phyloP scores from a whole-genome alignment of 768 basidiomycete species.

The Mycena capillaripes region DNA sequence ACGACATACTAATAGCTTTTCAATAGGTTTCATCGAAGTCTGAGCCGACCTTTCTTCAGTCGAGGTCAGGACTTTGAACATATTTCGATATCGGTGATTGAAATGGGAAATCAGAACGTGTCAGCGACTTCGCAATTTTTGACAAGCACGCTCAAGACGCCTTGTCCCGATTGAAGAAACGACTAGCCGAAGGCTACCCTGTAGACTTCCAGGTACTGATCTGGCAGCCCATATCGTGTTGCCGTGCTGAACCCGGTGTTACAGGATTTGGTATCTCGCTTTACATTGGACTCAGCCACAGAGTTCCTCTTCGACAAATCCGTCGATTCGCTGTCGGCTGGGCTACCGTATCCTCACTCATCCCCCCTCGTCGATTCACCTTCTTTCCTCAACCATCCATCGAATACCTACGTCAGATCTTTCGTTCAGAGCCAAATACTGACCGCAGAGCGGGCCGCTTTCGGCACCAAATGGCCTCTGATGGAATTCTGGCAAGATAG shows the following conservation, averaged over 20 bases:
- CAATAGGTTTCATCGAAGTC: conserved; percentile 21
- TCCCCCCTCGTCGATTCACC: conserved; percentile 34
- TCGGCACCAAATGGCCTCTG: conserved; percentile 46
- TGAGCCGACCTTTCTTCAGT: conserved; percentile 26
- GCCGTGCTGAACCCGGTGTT: too few relatives aligned
- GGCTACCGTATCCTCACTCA: not conserved
- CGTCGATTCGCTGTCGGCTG: conserved; percentile 9
- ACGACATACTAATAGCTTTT: too few relatives aligned
- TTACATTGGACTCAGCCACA: conserved; percentile 4
- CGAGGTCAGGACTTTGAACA: conserved; percentile 12
- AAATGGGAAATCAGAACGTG: not conserved
- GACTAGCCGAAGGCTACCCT: conserved; percentile 14
- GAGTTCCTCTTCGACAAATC: conserved; percentile 4
- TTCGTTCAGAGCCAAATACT: conserved; percentile 45
- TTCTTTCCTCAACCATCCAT: conserved; percentile 41
- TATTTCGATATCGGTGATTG: too few relatives aligned
- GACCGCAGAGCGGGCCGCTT: conserved; percentile 38
- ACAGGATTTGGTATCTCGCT: conserved; percentile 9
- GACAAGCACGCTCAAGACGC: conserved; percentile 14
- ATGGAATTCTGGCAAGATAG: conserved; percentile 45
- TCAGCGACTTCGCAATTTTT: conserved; percentile 31
- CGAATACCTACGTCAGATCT: conserved; percentile 51
- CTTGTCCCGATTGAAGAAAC: not conserved
- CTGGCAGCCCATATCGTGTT: too few relatives aligned
- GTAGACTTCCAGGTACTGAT: conserved; percentile 16